Base-by-base conservation (phyloP, 2,329 filamentous ascomycete genomes). In the Cladosporium halotolerans region DNA sequence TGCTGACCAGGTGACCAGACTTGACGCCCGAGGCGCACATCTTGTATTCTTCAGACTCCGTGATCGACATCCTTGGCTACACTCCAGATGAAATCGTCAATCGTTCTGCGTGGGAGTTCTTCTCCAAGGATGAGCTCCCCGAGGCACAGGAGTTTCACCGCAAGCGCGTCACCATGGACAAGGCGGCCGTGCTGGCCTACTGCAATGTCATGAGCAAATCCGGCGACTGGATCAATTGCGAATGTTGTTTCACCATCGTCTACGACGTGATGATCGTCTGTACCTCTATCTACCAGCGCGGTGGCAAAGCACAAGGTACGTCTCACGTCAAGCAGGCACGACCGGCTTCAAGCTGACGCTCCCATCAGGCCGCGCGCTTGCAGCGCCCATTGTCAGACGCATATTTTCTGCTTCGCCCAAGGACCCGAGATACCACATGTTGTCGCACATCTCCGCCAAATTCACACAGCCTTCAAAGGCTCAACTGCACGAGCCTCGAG, bases 191-290 rank as follows among this genome's bases (percentile, higher is more conserved):
- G 14, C 76, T 95, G 55, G 84, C 88, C 57, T 95, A 95, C 73
- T 88, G 84, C 57, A 81, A 82, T 34, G 81, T 95, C 57, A 79
- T 77, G 62, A 81, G 86, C 53, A 82, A 79, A 43, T 74, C 85
- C 63, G 87, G 86, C 13, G 74, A 79, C 51, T 95, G 86, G 83
- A 74, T 92, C 38, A 83, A 81, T 57, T 93, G 88, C 71, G 89
- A 95, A 71, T 93, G 88, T 70, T 90, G 89, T 69, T 95, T 95
- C 68, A 93, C 89, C 4, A 78, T 95, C 40, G 89, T 95, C 41
- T 87, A 95, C 68, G 86, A 95, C 77, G 88, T 93, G 18, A 76
- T 95, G 70, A 88, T 95, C 45, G 88, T 88, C 39, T 90, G 87
- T 65, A 92, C 85, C 10, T 90, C 86, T 64, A 80, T 93, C 58